phyloP scores from a whole-genome alignment of 2,329 filamentous ascomycete genomes.

The Pezicula carpinea region DNA sequence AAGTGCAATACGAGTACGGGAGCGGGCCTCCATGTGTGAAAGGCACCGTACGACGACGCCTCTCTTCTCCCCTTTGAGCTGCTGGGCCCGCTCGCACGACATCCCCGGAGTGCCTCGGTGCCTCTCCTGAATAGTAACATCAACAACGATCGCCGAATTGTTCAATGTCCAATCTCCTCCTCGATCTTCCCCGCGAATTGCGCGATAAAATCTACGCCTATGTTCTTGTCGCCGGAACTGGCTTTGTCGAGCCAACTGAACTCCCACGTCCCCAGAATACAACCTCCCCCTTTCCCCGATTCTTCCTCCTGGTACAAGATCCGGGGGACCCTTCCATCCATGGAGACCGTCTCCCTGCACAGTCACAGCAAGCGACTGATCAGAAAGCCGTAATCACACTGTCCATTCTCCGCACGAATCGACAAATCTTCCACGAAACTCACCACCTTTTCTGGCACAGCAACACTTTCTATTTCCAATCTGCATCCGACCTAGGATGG shows the following conservation, averaged over 20 bases:
- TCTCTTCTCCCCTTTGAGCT: no score
- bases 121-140: no score
- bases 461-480: conserved; percentile 11
- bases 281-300: not conserved
- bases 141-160: not conserved
- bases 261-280: not conserved
- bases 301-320: no score
- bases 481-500: not conserved
- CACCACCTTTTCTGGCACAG: conserved; percentile 12
- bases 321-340: no score
- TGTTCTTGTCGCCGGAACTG: conserved; percentile 3
- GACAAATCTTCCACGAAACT: conserved; percentile 19
- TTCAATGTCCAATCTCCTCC: conserved; percentile 10
- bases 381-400: conserved; percentile 9
- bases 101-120: no score
- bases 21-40: no score
- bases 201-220: conserved; percentile 12
- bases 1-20: no score
- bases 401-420: conserved; percentile 14
- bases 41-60: no score
- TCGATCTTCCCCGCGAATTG: conserved; percentile 12
- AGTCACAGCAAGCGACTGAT: not conserved
- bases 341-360: no score
- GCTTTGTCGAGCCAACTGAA: conserved; percentile 1
- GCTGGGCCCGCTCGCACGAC: no score